phyloP scores from a whole-genome alignment of 257 asterid species.

The Solanum chiquidenum region DNA sequence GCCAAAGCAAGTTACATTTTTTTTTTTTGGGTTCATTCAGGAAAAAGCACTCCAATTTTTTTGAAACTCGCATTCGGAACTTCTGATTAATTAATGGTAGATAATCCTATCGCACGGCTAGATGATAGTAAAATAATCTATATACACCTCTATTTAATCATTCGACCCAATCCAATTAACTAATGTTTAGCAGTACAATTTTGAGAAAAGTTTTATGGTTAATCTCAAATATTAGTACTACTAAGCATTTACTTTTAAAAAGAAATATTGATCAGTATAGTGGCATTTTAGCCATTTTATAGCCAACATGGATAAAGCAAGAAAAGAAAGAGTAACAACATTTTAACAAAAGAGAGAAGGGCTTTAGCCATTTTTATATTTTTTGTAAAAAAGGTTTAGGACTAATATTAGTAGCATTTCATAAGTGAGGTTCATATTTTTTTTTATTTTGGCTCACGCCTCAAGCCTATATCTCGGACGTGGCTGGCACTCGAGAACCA shows the following conservation, averaged over 20 bases:
- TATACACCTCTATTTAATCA: background rate
- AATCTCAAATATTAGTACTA: background rate
- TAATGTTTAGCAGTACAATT: background rate
- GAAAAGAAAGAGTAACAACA: background rate
- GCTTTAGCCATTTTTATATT: background rate
- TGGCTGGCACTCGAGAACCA: no score
- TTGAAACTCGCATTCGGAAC: background rate
- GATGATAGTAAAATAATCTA: background rate
- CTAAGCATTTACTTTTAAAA: background rate
- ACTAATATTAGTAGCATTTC: background rate
- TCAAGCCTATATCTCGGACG: no score
- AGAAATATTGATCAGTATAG: background rate
- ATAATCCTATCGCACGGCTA: background rate
- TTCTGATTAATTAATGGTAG: background rate
- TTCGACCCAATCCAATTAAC: background rate
- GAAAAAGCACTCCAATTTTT: fast-evolving
- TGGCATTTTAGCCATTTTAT: background rate
- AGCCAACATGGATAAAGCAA: background rate
- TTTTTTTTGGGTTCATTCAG: background rate
- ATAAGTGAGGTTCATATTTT: background rate
- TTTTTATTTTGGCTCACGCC: background rate
- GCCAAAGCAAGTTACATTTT: background rate
- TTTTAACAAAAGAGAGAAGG: background rate
- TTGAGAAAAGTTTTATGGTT: background rate
- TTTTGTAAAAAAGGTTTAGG: background rate